These are phyloP conservation scores for Sporobolomyces phaffii DNA, from an alignment of 768 basidiomycete genomes.

Conservation along the genomic window DNA sequence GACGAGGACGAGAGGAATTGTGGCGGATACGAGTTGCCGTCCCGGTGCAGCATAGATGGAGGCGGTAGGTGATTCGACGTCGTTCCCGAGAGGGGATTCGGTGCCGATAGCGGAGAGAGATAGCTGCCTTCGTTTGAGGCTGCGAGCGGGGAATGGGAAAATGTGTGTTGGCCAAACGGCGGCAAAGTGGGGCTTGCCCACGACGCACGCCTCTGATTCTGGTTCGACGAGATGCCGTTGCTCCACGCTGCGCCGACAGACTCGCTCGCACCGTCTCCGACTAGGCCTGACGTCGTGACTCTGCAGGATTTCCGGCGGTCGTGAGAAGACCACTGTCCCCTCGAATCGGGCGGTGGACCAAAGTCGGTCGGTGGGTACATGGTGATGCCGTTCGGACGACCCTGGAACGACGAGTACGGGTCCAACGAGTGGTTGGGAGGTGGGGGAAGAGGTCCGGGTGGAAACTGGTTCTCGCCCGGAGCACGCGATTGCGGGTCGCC, in stretches of 20 bases:
- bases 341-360: neutral
- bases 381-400: slow-evolving; percentile 1
- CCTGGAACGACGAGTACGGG: neutral
- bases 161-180: neutral
- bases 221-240: too few relatives aligned
- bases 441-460: neutral
- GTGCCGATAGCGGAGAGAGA: slow-evolving; percentile 1
- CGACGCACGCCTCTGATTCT: slow-evolving; percentile 1
- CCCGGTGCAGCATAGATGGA: neutral
- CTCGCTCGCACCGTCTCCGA: too few relatives aligned
- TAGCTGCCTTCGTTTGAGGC: neutral
- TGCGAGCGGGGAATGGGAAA: neutral
- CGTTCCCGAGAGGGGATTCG: neutral
- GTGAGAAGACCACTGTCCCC: slow-evolving; percentile 2
- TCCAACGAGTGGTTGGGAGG: neutral
- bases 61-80: neutral
- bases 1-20: neutral
- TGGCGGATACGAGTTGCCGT: neutral
- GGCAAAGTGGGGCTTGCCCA: slow-evolving; percentile 1
- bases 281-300: neutral
- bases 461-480: neutral
- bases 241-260: neutral
- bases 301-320: slow-evolving; percentile 2
- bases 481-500: neutral
- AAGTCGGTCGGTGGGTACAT: neutral